Conservation (phyloP, 2,329 filamentous ascomycete genomes). For the Alternaria hordeiaustralica region DNA sequence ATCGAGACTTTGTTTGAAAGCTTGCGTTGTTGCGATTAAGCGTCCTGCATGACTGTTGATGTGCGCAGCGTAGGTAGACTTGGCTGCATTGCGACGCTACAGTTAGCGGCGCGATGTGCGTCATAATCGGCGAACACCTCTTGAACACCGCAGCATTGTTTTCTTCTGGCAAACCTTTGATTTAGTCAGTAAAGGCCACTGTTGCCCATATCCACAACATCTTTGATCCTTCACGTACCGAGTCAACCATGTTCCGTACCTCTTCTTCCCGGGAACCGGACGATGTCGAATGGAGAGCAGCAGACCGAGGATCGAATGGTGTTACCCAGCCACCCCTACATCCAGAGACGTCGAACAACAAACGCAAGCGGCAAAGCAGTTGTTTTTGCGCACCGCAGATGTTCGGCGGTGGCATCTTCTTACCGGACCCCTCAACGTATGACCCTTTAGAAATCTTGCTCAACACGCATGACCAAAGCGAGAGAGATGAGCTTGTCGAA, state of each 20-base stretch:
- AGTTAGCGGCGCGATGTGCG: background rate
- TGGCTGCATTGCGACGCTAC: background rate
- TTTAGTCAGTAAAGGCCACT: background rate
- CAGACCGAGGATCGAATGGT: background rate
- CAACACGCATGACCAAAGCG: slow-evolving; percentile 39
- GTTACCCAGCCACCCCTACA: background rate
- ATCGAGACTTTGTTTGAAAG: background rate
- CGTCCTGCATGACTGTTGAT: background rate
- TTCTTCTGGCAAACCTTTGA: background rate
- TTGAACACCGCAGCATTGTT: background rate
- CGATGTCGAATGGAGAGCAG: background rate
- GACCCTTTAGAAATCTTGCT: slow-evolving; percentile 47
- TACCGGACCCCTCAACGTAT: slow-evolving; percentile 40
- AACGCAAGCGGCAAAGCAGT: slow-evolving; percentile 7
- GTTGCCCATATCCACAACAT: too few species aligned
- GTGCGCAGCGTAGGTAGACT: background rate
- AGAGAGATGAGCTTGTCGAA: slow-evolving; percentile 46
- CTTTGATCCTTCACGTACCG: too few species aligned
- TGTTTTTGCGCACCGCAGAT: slow-evolving; percentile 23
- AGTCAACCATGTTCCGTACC: background rate
- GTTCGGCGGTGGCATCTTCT: slow-evolving; percentile 42
- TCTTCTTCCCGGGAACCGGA: background rate
- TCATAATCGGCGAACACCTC: background rate
- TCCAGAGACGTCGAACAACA: background rate
- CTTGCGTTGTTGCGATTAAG: background rate